Conservation (phyloP, 305 asterid genomes). For the Ruellia speciosa region DNA sequence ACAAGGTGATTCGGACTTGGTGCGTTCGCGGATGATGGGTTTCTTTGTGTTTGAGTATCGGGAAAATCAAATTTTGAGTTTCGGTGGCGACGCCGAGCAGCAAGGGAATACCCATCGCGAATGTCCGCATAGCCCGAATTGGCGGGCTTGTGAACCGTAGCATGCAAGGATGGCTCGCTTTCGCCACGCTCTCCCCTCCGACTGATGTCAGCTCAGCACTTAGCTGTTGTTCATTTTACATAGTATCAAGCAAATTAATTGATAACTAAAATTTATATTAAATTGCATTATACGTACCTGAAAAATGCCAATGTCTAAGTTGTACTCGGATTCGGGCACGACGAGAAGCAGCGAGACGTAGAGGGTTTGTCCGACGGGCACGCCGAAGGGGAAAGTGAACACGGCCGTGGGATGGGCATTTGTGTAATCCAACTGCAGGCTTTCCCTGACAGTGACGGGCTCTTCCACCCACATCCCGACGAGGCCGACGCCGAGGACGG, state of each 20-base stretch:
- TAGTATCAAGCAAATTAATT: no score
- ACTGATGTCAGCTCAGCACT: conserved; percentile 47
- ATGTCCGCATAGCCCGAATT: conserved; percentile 41
- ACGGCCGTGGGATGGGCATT: conserved; percentile 50
- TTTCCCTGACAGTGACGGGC: conserved; percentile 43
- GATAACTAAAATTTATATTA: no score
- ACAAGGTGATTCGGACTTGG: conserved; percentile 41
- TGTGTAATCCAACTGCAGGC: conserved; percentile 55
- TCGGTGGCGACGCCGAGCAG: conserved; percentile 53
- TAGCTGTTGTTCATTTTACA: conserved; percentile 26
- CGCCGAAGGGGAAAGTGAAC: conserved; percentile 28
- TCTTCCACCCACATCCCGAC: conserved; percentile 64
- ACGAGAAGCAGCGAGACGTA: conserved; percentile 52
- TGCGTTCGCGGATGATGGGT: conserved; percentile 33
- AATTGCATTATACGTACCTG: conserved; percentile 33
- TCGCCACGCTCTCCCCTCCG: conserved; percentile 34
- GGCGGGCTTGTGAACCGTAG: conserved; percentile 64
- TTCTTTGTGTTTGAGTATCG: conserved; percentile 58
- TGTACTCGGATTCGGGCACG: conserved; percentile 85
- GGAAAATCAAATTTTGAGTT: conserved; percentile 41
- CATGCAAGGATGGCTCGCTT: conserved; percentile 69
- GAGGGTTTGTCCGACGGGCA: conserved; percentile 59
- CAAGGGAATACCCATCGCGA: conserved; percentile 51
- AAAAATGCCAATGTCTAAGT: conserved; percentile 67
- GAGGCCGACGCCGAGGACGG: conserved; percentile 46